These are phyloP conservation scores for Trichoderma cornu-damae DNA, from an alignment of 2,329 filamentous ascomycete species.

Conservation along the genomic window DNA sequence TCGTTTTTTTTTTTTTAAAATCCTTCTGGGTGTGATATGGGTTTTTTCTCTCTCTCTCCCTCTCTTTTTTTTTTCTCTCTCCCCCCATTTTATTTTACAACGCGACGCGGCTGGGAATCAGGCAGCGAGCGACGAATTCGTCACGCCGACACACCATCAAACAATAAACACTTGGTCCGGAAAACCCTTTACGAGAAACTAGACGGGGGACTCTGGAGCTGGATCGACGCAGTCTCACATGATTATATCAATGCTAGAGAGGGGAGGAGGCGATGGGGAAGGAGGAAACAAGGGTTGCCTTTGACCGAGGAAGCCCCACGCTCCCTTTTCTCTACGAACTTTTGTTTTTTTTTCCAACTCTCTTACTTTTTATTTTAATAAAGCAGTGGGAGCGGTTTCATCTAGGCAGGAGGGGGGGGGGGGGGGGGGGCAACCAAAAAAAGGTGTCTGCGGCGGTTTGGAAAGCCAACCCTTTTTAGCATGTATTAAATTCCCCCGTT, in stretches of 20 bases:
- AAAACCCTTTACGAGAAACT: conserved; percentile 16
- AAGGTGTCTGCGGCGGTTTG: conserved; percentile 26
- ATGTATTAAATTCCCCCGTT: conserved; percentile 48
- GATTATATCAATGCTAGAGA: conserved; percentile 16
- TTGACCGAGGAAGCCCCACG: conserved; percentile 6
- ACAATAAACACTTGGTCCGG: conserved; percentile 14
- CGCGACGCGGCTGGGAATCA: conserved; percentile 24
- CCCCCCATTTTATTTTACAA: conserved; percentile 12
- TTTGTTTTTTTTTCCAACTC: conserved; percentile 4
- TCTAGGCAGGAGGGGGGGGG: conserved; percentile 6
- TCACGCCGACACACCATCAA: conserved; percentile 10
- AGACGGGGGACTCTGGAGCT: conserved; percentile 16
- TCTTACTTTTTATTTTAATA: conserved; percentile 19
- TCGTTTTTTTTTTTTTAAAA: conserved; percentile 23
- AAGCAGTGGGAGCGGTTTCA: conserved; percentile 16
- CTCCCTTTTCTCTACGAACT: conserved; percentile 9
- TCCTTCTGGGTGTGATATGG: conserved; percentile 23
- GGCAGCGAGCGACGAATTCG: conserved; percentile 19
- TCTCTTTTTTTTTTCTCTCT: conserved; percentile 19
- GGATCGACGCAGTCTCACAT: conserved; percentile 15
- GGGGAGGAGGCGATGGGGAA: conserved; percentile 3
- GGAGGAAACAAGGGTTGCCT: conserved; percentile 5
- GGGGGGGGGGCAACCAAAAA: conserved; percentile 20
- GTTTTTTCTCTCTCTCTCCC: conserved; percentile 17
- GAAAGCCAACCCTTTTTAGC: conserved; percentile 37